Percentiles rank a stretch among this genome's conserved stretches.
These are phyloP conservation scores for Trametes pubescens DNA, from an alignment of 1,284 basidiomycete genomes.

Conservation along the genomic window DNA sequence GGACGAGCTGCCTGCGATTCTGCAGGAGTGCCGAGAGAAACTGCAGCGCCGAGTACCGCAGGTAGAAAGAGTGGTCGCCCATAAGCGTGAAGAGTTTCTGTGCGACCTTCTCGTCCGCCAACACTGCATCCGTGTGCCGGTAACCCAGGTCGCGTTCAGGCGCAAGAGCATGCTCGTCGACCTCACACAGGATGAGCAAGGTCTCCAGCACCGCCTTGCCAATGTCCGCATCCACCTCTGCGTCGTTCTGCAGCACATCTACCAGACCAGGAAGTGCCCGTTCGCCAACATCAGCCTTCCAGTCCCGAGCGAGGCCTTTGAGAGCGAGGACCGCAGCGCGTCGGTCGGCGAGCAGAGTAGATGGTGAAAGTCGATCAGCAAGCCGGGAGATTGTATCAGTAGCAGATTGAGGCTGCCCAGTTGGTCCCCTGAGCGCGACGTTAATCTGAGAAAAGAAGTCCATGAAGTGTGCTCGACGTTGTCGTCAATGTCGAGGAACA, in stretches of 20 bases:
- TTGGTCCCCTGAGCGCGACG: constrained; percentile 79
- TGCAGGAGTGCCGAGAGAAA: constrained; percentile 82
- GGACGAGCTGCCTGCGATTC: constrained; percentile 83
- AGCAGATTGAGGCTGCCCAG: constrained; percentile 82
- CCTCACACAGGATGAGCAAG: constrained; percentile 79
- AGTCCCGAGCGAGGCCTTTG: constrained; percentile 92
- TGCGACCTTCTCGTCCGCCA: constrained; percentile 74
- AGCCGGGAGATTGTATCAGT: constrained; percentile 88
- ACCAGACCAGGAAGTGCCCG: constrained; percentile 80
- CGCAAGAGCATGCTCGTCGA: constrained; percentile 53
- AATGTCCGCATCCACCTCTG: constrained; percentile 88
- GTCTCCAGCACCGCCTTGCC: constrained; percentile 93
- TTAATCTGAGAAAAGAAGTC: constrained; percentile 85
- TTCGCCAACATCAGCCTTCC: constrained; percentile 87
- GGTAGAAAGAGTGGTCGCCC: constrained; percentile 83
- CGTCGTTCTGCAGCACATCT: constrained; percentile 85
- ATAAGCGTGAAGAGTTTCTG: constrained; percentile 85
- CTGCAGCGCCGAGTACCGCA: constrained; percentile 88
- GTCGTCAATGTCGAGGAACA: constrained; percentile 15
- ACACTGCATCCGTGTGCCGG: constrained; percentile 76
- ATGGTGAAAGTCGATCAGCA: constrained; percentile 88
- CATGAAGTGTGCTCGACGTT: constrained; percentile 53
- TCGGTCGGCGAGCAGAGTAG: constrained; percentile 88
- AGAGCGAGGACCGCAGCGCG: constrained; percentile 91
- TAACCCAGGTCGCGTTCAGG: constrained; percentile 70